These are phyloP conservation scores for Cyanidium caldarium DNA, from an alignment of 23 red algal genomes.

Conservation along the genomic window DNA sequence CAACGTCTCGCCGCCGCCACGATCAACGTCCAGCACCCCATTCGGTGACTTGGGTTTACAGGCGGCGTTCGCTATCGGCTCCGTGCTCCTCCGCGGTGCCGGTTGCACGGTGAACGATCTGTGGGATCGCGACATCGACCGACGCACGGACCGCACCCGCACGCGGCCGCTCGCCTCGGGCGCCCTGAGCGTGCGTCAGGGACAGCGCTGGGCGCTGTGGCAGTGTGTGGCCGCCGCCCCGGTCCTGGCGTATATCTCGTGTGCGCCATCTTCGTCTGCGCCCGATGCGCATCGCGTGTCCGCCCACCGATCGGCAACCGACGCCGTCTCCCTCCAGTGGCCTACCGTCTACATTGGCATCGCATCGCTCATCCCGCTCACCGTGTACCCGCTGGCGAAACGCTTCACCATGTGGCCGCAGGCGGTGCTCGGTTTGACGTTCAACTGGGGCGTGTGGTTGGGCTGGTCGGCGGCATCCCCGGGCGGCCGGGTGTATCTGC, in stretches of 20 bases:
- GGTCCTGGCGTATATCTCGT: constrained; percentile 40
- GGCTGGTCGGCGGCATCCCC: constrained; percentile 39
- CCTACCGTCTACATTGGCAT: neutral
- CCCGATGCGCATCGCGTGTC: no score
- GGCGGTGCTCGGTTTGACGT: constrained; percentile 53
- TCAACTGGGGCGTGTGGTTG: constrained; percentile 69
- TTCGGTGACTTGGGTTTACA: neutral
- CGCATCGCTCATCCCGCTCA: neutral
- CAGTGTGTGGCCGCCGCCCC: constrained; percentile 33
- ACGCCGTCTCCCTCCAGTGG: neutral
- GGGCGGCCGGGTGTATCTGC: constrained; percentile 2
- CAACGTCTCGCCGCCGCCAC: neutral
- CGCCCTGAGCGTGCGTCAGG: constrained; percentile 20
- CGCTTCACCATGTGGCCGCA: constrained; percentile 51
- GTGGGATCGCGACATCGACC: constrained; percentile 76
- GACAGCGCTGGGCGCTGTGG: constrained; percentile 11
- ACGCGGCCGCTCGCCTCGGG: constrained; percentile 56
- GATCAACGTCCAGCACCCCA: neutral
- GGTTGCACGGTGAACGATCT: constrained; percentile 93
- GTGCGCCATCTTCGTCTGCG: constrained; percentile 17
- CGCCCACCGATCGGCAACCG: no score
- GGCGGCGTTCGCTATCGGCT: constrained; percentile 35
- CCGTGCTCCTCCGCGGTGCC: constrained; percentile 66
- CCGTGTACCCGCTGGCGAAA: constrained; percentile 79
- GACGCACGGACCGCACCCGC: constrained; percentile 28